A percentile compares a stretch with the other conserved stretches of the same genome.
These are phyloP conservation scores for Podospora conica DNA, from an alignment of 495 filamentous ascomycete species.

Conservation along the genomic window DNA sequence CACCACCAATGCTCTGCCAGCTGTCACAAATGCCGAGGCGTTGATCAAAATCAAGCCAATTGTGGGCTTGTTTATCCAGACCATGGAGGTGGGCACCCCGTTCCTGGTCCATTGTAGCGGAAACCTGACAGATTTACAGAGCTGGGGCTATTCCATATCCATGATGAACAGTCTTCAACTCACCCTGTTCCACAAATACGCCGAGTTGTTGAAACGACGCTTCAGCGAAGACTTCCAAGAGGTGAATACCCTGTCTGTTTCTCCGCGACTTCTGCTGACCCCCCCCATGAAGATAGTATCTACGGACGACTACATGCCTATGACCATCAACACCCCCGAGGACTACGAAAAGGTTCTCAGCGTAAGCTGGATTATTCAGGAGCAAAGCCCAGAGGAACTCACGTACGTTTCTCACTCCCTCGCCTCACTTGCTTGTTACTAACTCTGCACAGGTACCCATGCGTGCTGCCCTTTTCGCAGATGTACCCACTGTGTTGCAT, in stretches of 20 bases:
- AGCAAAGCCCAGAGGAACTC: slow-evolving; percentile 67
- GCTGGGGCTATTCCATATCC: slow-evolving; percentile 82
- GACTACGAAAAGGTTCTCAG: slow-evolving; percentile 93
- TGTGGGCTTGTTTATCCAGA: slow-evolving; percentile 91
- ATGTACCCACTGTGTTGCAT: slow-evolving; percentile 99
- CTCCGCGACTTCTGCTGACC: slow-evolving; percentile 63
- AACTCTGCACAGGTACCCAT: slow-evolving; percentile 61
- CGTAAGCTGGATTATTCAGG: slow-evolving; percentile 87
- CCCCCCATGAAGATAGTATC: slow-evolving; percentile 72
- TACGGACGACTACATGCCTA: slow-evolving; percentile 98
- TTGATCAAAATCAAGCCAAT: slow-evolving; percentile 87
- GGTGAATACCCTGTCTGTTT: slow-evolving; percentile 51
- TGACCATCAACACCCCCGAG: slow-evolving; percentile 83
- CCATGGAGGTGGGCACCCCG: slow-evolving; percentile 67
- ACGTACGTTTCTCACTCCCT: slow-evolving; percentile 46
- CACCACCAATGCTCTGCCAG: slow-evolving; percentile 67
- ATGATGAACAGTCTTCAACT: slow-evolving; percentile 76
- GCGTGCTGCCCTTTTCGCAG: slow-evolving; percentile 90
- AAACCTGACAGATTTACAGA: slow-evolving; percentile 41
- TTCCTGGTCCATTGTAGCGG: neutral
- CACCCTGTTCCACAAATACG: slow-evolving; percentile 85
- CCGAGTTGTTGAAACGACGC: slow-evolving; percentile 78
- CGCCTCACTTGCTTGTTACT: neutral
- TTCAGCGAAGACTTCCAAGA: slow-evolving; percentile 94
- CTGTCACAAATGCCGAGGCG: slow-evolving; percentile 75